Conservation (phyloP, 2,329 filamentous ascomycete genomes). For the Teratosphaeria epicoccoides region DNA sequence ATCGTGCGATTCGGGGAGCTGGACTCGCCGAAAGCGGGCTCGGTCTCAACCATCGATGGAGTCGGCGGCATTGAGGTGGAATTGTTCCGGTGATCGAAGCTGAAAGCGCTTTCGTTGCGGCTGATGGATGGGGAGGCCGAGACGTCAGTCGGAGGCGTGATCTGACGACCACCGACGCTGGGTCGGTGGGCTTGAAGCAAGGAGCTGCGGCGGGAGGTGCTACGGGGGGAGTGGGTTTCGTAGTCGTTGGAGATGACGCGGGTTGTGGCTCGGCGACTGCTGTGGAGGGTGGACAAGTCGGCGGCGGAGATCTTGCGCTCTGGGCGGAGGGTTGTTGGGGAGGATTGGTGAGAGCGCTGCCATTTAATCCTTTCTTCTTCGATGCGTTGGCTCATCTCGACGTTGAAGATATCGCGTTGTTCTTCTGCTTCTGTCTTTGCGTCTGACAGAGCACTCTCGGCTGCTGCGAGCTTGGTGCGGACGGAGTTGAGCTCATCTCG, state of each 20-base stretch:
- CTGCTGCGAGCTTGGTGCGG: conserved; percentile 53
- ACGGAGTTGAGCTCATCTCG: conserved; percentile 51
- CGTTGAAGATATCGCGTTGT: conserved; percentile 49
- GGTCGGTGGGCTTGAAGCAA: conserved; percentile 25
- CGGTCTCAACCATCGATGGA: conserved; percentile 43
- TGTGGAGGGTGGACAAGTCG: conserved; percentile 23
- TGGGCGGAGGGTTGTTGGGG: background rate
- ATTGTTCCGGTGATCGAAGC: conserved; percentile 2
- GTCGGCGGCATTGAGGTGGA: conserved; percentile 33
- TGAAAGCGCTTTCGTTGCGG: background rate
- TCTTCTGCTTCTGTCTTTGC: conserved; percentile 45
- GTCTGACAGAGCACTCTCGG: conserved; percentile 52
- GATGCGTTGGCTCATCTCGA: conserved; percentile 46
- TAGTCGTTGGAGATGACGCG: conserved; percentile 21
- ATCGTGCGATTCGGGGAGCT: conserved; percentile 43
- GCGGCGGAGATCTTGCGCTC: conserved; percentile 25
- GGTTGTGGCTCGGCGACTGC: conserved; percentile 19
- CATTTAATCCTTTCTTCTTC: conserved; percentile 56
- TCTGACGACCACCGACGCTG: too few species aligned
- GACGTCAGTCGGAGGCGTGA: too few species aligned
- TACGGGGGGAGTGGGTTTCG: conserved; percentile 8
- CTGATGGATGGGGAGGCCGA: conserved; percentile 2
- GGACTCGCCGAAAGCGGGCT: conserved; percentile 42
- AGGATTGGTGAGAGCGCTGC: conserved; percentile 27
- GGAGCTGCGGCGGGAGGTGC: background rate